Evolutionary conservation across 2,329 filamentous ascomycete species (phyloP).

Genomic region (Clarireedia monteithiana): DNA sequence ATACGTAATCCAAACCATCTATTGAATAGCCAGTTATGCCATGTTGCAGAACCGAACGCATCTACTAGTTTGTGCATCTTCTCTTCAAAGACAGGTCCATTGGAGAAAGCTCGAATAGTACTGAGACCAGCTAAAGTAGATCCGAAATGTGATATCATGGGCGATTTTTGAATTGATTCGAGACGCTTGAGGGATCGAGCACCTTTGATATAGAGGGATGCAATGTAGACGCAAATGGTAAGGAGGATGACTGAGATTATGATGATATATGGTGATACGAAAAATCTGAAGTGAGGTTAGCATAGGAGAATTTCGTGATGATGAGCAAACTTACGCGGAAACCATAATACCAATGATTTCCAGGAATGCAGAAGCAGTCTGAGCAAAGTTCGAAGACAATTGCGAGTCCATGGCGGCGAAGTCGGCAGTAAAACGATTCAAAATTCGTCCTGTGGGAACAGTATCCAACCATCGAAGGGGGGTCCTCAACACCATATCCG

Average conservation of each 20-base stretch:
- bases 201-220: slow-evolving; percentile 50
- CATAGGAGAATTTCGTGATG: not conserved
- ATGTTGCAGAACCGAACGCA: slow-evolving; percentile 53
- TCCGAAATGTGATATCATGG: slow-evolving; percentile 62
- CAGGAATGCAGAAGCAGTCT: slow-evolving; percentile 48
- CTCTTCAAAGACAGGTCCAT: slow-evolving; percentile 55
- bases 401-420: slow-evolving; percentile 64
- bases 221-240: slow-evolving; percentile 34
- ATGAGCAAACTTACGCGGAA: slow-evolving; percentile 37
- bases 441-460: slow-evolving; percentile 63
- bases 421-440: slow-evolving; percentile 71
- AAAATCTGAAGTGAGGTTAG: slow-evolving; percentile 20
- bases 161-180: slow-evolving; percentile 66
- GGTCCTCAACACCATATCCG: slow-evolving; percentile 57
- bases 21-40: slow-evolving; percentile 62
- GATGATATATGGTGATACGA: slow-evolving; percentile 60
- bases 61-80: slow-evolving; percentile 63
- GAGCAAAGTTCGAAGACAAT: slow-evolving; percentile 53
- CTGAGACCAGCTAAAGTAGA: slow-evolving; percentile 61
- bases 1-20: slow-evolving; percentile 66
- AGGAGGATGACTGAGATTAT: slow-evolving; percentile 40
- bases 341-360: slow-evolving; percentile 56
- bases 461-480: slow-evolving; percentile 72
- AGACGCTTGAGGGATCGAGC: slow-evolving; percentile 67
- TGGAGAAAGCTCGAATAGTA: slow-evolving; percentile 67